Percentiles rank a stretch among this genome's conserved stretches.
Evolutionary conservation across 148 eudicot genomes (phyloP).

Genomic region (Rhododendron griersonianum): DNA sequence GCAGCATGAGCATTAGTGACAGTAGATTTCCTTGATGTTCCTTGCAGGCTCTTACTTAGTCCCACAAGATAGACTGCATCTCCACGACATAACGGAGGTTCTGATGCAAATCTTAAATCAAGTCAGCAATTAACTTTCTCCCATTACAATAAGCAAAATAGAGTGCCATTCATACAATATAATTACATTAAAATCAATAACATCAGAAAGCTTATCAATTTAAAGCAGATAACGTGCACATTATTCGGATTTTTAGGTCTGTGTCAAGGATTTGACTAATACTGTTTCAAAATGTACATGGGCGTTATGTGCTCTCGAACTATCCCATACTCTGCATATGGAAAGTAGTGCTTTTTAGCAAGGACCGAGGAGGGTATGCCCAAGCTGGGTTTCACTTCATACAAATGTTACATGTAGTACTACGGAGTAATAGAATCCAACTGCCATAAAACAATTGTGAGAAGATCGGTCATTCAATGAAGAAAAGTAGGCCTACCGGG

Average conservation of each 20-base stretch:
- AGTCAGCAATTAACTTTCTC: not conserved
- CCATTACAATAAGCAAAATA: not conserved
- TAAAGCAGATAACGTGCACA: not conserved
- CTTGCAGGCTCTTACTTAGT: conserved; percentile 82
- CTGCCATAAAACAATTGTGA: not conserved
- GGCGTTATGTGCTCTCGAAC: not conserved
- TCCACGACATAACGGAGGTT: conserved; percentile 82
- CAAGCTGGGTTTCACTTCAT: not conserved
- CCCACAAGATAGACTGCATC: conserved; percentile 91
- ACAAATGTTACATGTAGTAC: not conserved
- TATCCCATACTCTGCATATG: not conserved
- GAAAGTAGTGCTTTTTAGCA: not conserved
- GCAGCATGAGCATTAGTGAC: conserved; percentile 91
- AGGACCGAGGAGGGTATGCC: not conserved
- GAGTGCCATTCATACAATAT: not conserved
- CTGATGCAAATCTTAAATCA: conserved; percentile 33
- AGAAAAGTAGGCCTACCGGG: conserved; percentile 44
- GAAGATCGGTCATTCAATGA: conserved; percentile 60
- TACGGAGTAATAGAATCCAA: not conserved
- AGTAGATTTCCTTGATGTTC: conserved; percentile 82
- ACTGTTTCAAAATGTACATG: not conserved
- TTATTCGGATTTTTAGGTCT: not conserved
- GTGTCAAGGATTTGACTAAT: not conserved
- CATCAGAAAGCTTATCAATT: not conserved
- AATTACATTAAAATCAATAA: not conserved